phyloP scores from a whole-genome alignment of 306 rosid species.

The Fragaria iinumae region DNA sequence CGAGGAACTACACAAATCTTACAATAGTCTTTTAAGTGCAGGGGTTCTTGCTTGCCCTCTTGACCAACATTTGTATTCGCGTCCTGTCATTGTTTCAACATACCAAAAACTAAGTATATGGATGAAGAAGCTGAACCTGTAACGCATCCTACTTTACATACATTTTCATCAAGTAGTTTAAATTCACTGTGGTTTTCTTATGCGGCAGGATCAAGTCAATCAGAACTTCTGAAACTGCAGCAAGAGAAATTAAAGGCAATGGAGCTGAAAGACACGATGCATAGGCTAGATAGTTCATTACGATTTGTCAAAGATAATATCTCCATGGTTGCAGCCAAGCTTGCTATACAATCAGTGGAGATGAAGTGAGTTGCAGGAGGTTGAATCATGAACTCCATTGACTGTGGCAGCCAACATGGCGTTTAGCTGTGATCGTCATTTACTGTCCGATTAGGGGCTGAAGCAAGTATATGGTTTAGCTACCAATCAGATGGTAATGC shows the following conservation, averaged over 20 bases:
- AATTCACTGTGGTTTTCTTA: neutral
- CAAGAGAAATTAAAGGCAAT: conserved; percentile 45
- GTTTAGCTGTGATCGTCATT: neutral
- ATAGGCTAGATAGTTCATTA: conserved; percentile 40
- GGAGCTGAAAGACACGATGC: conserved; percentile 38
- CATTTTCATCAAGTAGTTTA: neutral
- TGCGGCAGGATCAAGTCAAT: conserved; percentile 37
- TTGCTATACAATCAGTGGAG: conserved; percentile 48
- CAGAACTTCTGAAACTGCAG: conserved; percentile 38
- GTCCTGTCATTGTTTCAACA: neutral
- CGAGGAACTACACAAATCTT: neutral
- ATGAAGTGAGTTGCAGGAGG: conserved; percentile 15
- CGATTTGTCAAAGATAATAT: conserved; percentile 26
- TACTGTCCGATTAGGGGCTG: neutral
- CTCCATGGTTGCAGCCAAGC: conserved; percentile 45
- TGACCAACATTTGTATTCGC: neutral
- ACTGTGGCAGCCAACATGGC: neutral
- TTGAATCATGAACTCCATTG: neutral
- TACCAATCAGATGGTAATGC: neutral
- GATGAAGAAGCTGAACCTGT: neutral
- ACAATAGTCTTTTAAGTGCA: neutral
- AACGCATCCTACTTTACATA: neutral
- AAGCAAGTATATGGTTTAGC: neutral
- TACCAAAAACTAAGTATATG: neutral
- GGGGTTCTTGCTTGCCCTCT: neutral